Percentiles rank a stretch among this genome's conserved stretches.
Conservation (phyloP, 257 asterid species). For the Solanum acaule region DNA sequence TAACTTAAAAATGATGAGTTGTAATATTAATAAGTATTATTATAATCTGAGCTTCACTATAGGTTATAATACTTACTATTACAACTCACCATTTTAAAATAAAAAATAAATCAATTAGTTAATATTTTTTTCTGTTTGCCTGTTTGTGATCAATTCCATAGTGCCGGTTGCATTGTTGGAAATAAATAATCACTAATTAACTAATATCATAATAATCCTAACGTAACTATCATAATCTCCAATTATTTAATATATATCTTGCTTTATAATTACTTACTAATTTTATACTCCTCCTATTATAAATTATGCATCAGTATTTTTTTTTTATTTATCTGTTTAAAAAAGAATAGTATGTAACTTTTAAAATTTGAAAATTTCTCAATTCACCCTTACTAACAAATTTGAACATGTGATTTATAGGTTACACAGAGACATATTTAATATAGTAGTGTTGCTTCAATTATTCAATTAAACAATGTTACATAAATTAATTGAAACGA, state of each 20-base stretch:
- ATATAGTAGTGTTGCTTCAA: no score
- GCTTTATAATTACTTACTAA: neutral
- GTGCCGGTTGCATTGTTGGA: conserved; percentile 2
- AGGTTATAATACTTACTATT: neutral
- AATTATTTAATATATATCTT: neutral
- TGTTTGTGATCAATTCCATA: neutral
- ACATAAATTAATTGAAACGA: neutral
- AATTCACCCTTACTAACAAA: no score
- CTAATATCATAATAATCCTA: neutral
- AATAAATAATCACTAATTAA: neutral
- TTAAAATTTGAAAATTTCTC: no score
- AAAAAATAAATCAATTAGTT: neutral
- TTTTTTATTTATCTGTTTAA: no score
- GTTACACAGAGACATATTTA: no score
- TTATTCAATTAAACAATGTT: no score
- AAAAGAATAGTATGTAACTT: neutral
- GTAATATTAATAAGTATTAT: neutral
- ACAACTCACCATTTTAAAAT: neutral
- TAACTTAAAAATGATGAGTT: neutral
- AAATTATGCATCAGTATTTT: neutral
- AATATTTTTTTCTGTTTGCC: neutral
- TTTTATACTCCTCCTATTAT: neutral
- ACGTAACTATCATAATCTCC: conserved; percentile 4
- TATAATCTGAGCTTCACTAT: neutral
- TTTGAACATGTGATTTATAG: neutral